Evolutionary conservation across 768 basidiomycete species (phyloP).

Genomic region (Kwoniella sp.): DNA sequence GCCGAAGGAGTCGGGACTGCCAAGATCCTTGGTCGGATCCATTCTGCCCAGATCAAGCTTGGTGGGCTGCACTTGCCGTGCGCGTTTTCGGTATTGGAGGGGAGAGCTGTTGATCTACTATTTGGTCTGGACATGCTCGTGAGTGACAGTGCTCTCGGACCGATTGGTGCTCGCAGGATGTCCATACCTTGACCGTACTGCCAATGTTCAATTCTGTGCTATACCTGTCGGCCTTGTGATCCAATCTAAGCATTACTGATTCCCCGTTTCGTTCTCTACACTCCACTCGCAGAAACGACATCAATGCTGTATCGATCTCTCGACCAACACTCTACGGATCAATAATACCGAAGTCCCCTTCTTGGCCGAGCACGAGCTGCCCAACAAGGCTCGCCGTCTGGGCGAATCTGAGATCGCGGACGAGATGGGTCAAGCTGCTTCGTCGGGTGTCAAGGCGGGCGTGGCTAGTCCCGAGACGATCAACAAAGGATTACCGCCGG

Average conservation of each 20-base stretch:
- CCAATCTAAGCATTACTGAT: too few relatives aligned
- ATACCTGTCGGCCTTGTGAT: neutral
- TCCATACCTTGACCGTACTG: constrained; percentile 8
- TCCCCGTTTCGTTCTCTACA: too few relatives aligned
- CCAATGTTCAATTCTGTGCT: neutral
- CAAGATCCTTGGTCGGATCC: constrained; percentile 88
- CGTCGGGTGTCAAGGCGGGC: constrained; percentile 29
- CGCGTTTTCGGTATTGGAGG: constrained; percentile 95
- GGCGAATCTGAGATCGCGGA: constrained; percentile 54
- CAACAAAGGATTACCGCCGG: constrained; percentile 8
- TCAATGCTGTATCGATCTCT: constrained; percentile 92
- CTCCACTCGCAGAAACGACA: constrained; percentile 69
- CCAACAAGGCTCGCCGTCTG: constrained; percentile 66
- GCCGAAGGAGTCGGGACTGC: constrained; percentile 94
- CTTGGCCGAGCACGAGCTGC: constrained; percentile 91
- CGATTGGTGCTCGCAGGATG: constrained; percentile 70
- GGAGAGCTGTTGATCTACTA: constrained; percentile 88
- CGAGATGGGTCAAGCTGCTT: constrained; percentile 45
- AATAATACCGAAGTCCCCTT: constrained; percentile 86
- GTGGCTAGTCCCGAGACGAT: constrained; percentile 33
- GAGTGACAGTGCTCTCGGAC: neutral
- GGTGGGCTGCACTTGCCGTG: constrained; percentile 82
- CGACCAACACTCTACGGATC: constrained; percentile 86
- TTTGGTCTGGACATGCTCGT: constrained; percentile 96
- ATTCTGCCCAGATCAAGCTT: constrained; percentile 87